Base-by-base conservation (phyloP, 139 green algal species). In the Marvania coccoides region DNA sequence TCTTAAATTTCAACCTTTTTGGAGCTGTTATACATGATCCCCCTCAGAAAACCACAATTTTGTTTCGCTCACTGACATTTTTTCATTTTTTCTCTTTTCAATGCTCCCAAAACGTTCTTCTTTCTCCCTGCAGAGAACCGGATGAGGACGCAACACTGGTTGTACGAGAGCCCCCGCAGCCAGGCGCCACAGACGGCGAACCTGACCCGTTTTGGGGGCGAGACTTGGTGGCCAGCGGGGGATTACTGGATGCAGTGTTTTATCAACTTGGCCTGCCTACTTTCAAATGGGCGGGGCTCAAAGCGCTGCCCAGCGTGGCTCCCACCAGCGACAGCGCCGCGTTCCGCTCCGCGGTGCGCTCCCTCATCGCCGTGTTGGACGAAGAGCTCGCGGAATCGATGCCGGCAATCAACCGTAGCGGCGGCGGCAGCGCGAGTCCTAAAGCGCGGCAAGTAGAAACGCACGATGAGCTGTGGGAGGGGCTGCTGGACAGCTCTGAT, bases 151-250 rank as follows among this genome's bases (percentile, higher is more conserved):
- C 63, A n/a, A n/a, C n/a, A n/a, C n/a, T n/a, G n/a, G n/a, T n/a
- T n/a, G n/a, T n/a, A n/a, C n/a, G n/a, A n/a, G n/a, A n/a, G n/a
- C n/a, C n/a, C n/a, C n/a, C n/a, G n/a, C n/a, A n/a, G n/a, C n/a
- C n/a, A n/a, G n/a, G n/a, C n/a, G n/a, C n/a, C n/a, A n/a, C n/a
- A n/a, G n/a, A n/a, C 57, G 3, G 56, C 76, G 14, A 70, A 73
- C 58, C 58, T 40, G 60, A 57, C 5, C 65, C 69, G n/a, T 90
- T 85, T 38, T 91, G 85, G 85, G 85, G 85, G 4, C 83, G 67
- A 47, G 85, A 91, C 67, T 78, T 69, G 59, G 69, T 61, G 23
- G 61, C 23, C 47, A 15, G 64, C 47, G 57, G 85, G 61, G 62
- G 61, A 74, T 46, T 86, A 54, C 71, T 80, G 28, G 70, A 85